These are phyloP conservation scores for Penicillium sp. DNA, from an alignment of 2,329 filamentous ascomycete genomes.

Conservation along the genomic window DNA sequence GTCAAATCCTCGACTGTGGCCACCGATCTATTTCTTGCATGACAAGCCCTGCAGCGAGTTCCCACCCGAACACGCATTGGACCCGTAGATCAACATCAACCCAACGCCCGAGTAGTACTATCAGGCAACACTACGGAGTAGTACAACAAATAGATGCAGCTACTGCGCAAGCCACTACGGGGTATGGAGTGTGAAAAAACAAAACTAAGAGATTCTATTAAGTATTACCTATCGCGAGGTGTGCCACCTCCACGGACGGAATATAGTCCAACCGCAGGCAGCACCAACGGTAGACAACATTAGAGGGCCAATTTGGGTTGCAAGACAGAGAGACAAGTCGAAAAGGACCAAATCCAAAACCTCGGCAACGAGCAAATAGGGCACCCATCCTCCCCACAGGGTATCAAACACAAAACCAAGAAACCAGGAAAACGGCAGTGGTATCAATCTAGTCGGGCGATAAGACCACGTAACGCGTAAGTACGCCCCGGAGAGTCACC, in stretches of 20 bases:
- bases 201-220: conserved; percentile 36
- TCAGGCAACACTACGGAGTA: neutral
- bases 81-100: conserved; percentile 3
- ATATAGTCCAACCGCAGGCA: conserved; percentile 14
- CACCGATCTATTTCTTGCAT: conserved; percentile 9
- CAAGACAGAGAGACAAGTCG: conserved; percentile 11
- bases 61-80: neutral
- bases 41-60: neutral
- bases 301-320: conserved; percentile 25
- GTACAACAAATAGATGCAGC: neutral
- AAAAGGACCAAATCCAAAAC: conserved; percentile 15
- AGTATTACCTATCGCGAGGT: conserved; percentile 37
- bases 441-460: conserved; percentile 30
- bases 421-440: conserved; percentile 28
- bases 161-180: neutral
- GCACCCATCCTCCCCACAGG: conserved; percentile 31
- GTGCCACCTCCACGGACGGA: conserved; percentile 24
- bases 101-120: neutral
- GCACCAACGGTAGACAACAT: conserved; percentile 28
- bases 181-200: conserved; percentile 17
- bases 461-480: conserved; percentile 30
- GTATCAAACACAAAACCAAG: conserved; percentile 35
- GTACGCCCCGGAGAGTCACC: conserved; percentile 31
- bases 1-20: neutral
- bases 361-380: conserved; percentile 22